phyloP scores from a whole-genome alignment of 148 eudicot species.

The Nyssa sinensis region DNA sequence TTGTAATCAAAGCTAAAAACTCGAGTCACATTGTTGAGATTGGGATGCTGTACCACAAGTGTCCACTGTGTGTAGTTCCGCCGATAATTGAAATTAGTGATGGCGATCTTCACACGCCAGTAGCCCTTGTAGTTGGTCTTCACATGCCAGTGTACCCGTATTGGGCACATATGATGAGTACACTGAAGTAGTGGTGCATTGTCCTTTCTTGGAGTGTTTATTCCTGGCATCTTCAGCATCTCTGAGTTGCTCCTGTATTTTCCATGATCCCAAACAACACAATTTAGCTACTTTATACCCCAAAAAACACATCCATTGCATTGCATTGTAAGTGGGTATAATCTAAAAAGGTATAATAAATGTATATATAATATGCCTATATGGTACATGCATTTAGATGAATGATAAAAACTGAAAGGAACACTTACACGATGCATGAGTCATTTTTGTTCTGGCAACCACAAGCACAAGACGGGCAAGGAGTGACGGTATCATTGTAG shows the following conservation, averaged over 20 bases:
- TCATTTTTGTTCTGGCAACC: conserved; percentile 60
- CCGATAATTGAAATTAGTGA: conserved; percentile 62
- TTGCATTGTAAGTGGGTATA: too few species aligned
- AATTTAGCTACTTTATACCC: too few species aligned
- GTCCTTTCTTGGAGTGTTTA: conserved; percentile 52
- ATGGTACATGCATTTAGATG: background rate
- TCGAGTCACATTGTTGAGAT: conserved; percentile 61
- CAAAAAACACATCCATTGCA: too few species aligned
- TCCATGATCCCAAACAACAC: background rate
- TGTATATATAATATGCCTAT: background rate
- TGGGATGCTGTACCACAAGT: conserved; percentile 67
- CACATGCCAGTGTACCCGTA: conserved; percentile 66
- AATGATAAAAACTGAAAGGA: background rate
- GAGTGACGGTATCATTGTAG: conserved; percentile 67
- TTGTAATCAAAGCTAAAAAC: conserved; percentile 70
- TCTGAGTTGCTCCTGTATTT: conserved; percentile 49
- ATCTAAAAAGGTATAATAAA: background rate
- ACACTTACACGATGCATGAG: conserved; percentile 61
- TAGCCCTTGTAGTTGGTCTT: conserved; percentile 62
- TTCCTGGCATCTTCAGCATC: conserved; percentile 30
- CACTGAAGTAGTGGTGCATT: conserved; percentile 49
- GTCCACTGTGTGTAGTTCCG: conserved; percentile 61
- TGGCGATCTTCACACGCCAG: conserved; percentile 54
- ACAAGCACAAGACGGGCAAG: conserved; percentile 73
- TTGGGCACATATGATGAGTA: conserved; percentile 67